Base-by-base conservation (phyloP, 129 eudicot genomes). In the Rutidosis leptorrhynchoides region DNA sequence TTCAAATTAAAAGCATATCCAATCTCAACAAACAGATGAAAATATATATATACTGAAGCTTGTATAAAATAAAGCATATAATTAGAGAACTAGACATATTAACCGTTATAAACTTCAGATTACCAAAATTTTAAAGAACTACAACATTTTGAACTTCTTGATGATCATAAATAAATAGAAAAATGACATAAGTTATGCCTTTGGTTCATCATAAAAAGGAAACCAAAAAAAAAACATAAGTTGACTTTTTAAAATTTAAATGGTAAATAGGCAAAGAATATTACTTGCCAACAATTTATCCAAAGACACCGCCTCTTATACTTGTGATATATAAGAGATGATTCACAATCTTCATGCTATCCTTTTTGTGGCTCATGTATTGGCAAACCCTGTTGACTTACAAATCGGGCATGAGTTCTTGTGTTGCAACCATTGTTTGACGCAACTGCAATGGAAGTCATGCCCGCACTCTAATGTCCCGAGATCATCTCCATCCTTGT, bases 331-430 rank as follows among this genome's bases (percentile, higher is more conserved):
- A 29, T 54, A 72, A 32, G 26, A 32, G 35, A 22, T 51, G 19
- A 60, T 60, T 16, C 21, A 20, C 21, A 20, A 72, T 32, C 61
- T 51, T 22, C 51, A 10, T 9, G 49, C 15, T n/a, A n/a, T 19
- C 66, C 20, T 10, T 35, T 29, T 69, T 32, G 15, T 19, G 46
- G 26, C 54, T 58, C 67, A 74, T 35, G 51, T 61, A n/a, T 67
- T 73, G 12, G 72, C 54, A 51, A 87, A 75, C 24, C 82, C 95
- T 5, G 95, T 82, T 3, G 85, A 78, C 78, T 90, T 90, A 65
- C 97, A 90, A 63, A 90, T 81, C n/a, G 97, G 97, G 76, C 97
- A 90, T 30, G 73, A 40, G 69, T 84, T 90, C 82, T 90, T 90
- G 20, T 87, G 92, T 75, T 61, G 70, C 19, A 90, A 84, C 97